A percentile compares a stretch with the other conserved stretches of the same genome.
Evolutionary conservation across 2,329 filamentous ascomycete species (phyloP).

Genomic region (Sporothrix brunneoviolacea): DNA sequence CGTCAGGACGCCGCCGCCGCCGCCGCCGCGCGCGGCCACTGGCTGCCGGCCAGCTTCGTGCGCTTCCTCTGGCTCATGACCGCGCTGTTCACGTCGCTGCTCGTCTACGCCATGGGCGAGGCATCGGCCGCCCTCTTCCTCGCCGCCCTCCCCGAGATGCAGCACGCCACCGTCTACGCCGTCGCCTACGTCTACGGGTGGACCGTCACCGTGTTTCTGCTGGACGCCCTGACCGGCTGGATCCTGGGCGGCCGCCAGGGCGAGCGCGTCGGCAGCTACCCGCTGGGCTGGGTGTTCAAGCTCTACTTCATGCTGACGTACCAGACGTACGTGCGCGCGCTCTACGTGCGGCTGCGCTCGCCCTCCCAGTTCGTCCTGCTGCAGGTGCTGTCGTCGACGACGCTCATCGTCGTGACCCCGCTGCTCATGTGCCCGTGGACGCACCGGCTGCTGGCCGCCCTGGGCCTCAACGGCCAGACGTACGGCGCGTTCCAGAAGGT

Average conservation of each 20-base stretch:
- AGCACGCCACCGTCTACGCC: constrained; percentile 57
- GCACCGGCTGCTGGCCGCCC: constrained; percentile 47
- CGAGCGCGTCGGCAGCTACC: constrained; percentile 61
- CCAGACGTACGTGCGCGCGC: constrained; percentile 62
- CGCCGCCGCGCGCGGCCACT: constrained; percentile 42
- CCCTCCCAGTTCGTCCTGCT: constrained; percentile 59
- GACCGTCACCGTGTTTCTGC: constrained; percentile 58
- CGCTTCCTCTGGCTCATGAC: constrained; percentile 65
- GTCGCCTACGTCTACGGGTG: constrained; percentile 65
- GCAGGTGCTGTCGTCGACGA: constrained; percentile 56
- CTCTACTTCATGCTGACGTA: constrained; percentile 64
- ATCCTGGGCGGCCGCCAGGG: constrained; percentile 60
- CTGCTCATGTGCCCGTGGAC: constrained; percentile 55
- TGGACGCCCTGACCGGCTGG: constrained; percentile 60
- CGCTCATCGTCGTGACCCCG: constrained; percentile 57
- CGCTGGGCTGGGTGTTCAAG: constrained; percentile 65
- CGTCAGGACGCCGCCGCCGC: constrained; percentile 23
- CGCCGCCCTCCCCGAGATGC: constrained; percentile 47
- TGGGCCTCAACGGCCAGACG: constrained; percentile 51
- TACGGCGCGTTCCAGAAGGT: constrained; percentile 61
- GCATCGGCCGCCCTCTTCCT: constrained; percentile 64
- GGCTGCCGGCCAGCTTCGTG: constrained; percentile 61
- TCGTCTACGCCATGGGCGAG: constrained; percentile 61
- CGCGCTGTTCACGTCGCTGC: constrained; percentile 53
- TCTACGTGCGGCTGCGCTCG: constrained; percentile 61